Conservation (phyloP, 768 basidiomycete species). For the Sistotremastrum suecicum region DNA sequence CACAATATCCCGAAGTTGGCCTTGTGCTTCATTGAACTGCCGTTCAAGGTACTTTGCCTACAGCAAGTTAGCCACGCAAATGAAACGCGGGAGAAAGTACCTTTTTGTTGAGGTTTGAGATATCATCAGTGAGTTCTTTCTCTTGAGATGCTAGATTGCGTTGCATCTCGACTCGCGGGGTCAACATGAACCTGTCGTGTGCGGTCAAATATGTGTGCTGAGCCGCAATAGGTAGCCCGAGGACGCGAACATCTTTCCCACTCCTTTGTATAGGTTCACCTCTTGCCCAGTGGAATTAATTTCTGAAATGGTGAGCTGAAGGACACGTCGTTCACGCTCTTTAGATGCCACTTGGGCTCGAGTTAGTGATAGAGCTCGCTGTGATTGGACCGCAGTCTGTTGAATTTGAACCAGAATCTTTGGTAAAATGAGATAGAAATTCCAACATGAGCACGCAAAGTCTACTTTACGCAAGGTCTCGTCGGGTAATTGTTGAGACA, state of each 20-base stretch:
- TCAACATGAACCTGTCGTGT: slow-evolving; percentile 70
- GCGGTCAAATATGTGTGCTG: background rate
- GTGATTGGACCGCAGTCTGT: slow-evolving; percentile 76
- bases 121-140: slow-evolving; percentile 74
- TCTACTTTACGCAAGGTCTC: slow-evolving; percentile 71
- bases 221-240: background rate
- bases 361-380: slow-evolving; percentile 59
- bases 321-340: slow-evolving; percentile 78
- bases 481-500: slow-evolving; percentile 48
- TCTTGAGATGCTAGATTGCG: slow-evolving; percentile 60
- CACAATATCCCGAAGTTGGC: slow-evolving; percentile 76
- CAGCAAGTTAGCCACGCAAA: background rate
- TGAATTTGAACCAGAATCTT: slow-evolving; percentile 92
- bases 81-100: slow-evolving; percentile 22
- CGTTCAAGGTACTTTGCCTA: slow-evolving; percentile 89
- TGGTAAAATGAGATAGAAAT: background rate
- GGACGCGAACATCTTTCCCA: slow-evolving; percentile 74
- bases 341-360: slow-evolving; percentile 66
- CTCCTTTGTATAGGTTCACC: slow-evolving; percentile 83
- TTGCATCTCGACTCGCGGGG: slow-evolving; percentile 71
- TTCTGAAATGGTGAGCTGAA: slow-evolving; percentile 82
- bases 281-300: slow-evolving; percentile 54
- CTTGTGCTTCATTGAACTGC: slow-evolving; percentile 82
- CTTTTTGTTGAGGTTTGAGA: slow-evolving; percentile 75
- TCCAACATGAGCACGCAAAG: background rate